Conservation (phyloP, 306 rosid species). For the Morella rubra region DNA sequence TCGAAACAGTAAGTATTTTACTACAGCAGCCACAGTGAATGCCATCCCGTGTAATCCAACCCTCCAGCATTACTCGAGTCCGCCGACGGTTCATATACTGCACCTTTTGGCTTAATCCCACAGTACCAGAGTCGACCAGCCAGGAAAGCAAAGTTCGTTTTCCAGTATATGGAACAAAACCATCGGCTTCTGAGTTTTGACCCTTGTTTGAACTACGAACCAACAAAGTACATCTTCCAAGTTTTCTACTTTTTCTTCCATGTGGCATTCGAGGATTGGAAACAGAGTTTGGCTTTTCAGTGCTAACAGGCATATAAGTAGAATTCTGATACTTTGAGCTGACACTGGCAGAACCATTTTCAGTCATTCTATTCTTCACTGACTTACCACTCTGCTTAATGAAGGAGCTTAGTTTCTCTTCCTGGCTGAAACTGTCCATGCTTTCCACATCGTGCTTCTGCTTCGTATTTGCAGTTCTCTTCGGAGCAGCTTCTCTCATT, state of each 20-base stretch:
- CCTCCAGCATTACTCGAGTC: conserved; percentile 77
- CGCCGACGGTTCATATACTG: conserved; percentile 78
- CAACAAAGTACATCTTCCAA: conserved; percentile 76
- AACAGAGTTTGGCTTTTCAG: conserved; percentile 48
- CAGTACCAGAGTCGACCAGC: conserved; percentile 80
- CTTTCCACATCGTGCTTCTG: conserved; percentile 52
- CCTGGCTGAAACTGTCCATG: conserved; percentile 71
- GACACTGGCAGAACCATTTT: conserved; percentile 45
- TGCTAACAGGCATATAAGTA: conserved; percentile 36
- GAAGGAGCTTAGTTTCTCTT: conserved; percentile 82
- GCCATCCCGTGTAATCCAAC: conserved; percentile 96
- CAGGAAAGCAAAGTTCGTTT: conserved; percentile 90
- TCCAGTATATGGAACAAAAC: conserved; percentile 88
- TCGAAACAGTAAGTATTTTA: conserved; percentile 86
- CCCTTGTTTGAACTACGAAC: conserved; percentile 77
- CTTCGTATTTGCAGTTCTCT: conserved; percentile 48
- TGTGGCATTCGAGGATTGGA: conserved; percentile 50
- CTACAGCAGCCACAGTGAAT: conserved; percentile 96
- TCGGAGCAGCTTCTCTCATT: conserved; percentile 48
- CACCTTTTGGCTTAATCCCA: conserved; percentile 84
- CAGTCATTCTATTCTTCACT: conserved; percentile 58
- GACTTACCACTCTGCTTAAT: conserved; percentile 78
- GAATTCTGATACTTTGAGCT: conserved; percentile 50
- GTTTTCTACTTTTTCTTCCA: conserved; percentile 73
- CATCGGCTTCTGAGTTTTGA: conserved; percentile 69